These are phyloP conservation scores for Candida silvatica DNA, from an alignment of 805 yeast genomes.

Conservation along the genomic window DNA sequence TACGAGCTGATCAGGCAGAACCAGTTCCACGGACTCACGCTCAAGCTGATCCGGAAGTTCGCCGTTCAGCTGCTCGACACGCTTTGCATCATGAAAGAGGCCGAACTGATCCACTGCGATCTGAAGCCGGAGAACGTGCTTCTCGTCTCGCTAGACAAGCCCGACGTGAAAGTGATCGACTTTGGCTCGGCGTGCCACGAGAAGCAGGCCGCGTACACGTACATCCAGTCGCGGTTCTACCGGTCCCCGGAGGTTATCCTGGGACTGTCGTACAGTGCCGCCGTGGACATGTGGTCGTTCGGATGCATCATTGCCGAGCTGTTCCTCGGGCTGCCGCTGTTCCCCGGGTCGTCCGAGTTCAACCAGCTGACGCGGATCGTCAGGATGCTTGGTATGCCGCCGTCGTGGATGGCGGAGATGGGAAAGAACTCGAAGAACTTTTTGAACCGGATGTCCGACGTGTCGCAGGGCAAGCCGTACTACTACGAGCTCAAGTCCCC, in stretches of 20 bases:
- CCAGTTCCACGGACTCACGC: slow-evolving; percentile 83
- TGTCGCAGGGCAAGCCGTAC: slow-evolving; percentile 28
- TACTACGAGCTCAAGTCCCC: slow-evolving; percentile 26
- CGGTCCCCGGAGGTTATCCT: slow-evolving; percentile 91
- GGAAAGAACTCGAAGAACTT: slow-evolving; percentile 77
- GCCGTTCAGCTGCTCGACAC: slow-evolving; percentile 79
- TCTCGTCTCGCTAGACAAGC: slow-evolving; percentile 69
- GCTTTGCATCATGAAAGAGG: slow-evolving; percentile 68
- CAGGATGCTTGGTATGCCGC: slow-evolving; percentile 80
- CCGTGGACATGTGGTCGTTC: slow-evolving; percentile 77
- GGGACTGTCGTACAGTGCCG: slow-evolving; percentile 85
- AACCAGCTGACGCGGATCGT: slow-evolving; percentile 81
- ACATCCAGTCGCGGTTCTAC: slow-evolving; percentile 88
- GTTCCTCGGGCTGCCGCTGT: slow-evolving; percentile 78
- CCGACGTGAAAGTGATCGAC: slow-evolving; percentile 87
- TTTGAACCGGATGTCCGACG: slow-evolving; percentile 24
- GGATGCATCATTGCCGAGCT: slow-evolving; percentile 54
- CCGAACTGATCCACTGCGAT: slow-evolving; percentile 90
- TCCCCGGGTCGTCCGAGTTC: slow-evolving; percentile 92
- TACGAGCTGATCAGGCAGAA: slow-evolving; percentile 90
- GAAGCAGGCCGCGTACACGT: slow-evolving; percentile 79
- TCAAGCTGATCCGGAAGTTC: slow-evolving; percentile 69
- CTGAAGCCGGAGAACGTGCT: slow-evolving; percentile 93
- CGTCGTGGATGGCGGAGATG: slow-evolving; percentile 94
- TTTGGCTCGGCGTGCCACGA: slow-evolving; percentile 96